Evolutionary conservation across 352 stramenopile species (phyloP).

Genomic region (Phytophthora sojae): DNA sequence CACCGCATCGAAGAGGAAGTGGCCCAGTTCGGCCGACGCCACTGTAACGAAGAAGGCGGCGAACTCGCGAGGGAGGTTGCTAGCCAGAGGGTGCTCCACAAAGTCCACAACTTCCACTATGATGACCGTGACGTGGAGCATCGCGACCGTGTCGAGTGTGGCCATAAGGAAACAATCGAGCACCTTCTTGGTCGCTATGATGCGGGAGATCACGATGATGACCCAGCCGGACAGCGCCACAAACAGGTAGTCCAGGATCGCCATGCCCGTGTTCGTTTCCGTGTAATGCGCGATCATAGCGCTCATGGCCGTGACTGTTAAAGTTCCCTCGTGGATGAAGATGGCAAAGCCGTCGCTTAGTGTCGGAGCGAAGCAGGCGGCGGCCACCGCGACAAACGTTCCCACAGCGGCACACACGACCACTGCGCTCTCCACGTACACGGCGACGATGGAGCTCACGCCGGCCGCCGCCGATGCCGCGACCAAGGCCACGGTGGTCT

Average conservation of each 20-base stretch:
- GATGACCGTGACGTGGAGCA: constrained; percentile 66
- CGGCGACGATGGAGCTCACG: constrained; percentile 19
- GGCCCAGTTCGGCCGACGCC: no score
- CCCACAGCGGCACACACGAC: constrained; percentile 39
- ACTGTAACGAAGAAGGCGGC: no score
- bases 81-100: constrained; percentile 53
- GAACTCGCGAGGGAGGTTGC: no score
- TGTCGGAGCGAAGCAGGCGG: constrained; percentile 51
- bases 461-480: constrained; percentile 18
- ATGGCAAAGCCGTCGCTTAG: constrained; percentile 49
- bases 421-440: constrained; percentile 38
- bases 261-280: constrained; percentile 39
- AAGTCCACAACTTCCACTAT: constrained; percentile 73
- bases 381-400: constrained; percentile 39
- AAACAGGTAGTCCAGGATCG: constrained; percentile 70
- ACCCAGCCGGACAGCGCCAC: constrained; percentile 57
- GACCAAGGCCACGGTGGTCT: constrained; percentile 14
- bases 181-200: constrained; percentile 64
- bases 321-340: constrained; percentile 58
- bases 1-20: constrained; percentile 28
- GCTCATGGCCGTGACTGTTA: constrained; percentile 67
- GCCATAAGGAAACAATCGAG: constrained; percentile 61
- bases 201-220: constrained; percentile 61
- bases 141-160: constrained; percentile 59
- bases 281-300: constrained; percentile 65